phyloP scores from a whole-genome alignment of 73 alveolate genomes.

The Uronychia binucleata region DNA sequence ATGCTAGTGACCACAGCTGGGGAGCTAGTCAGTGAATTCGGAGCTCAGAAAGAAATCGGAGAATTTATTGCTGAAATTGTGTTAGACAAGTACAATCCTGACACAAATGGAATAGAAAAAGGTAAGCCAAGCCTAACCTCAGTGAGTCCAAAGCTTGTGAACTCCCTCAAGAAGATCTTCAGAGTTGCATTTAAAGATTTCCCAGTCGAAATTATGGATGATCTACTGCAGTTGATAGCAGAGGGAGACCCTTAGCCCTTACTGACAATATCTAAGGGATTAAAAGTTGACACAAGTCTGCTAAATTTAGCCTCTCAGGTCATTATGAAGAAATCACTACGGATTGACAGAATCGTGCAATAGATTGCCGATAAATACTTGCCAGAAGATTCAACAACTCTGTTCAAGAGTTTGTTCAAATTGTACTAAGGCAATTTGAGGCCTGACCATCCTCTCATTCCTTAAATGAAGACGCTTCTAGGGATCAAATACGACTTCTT shows the following conservation, averaged over 20 bases:
- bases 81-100: constrained; percentile 34
- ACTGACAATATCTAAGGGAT: background rate
- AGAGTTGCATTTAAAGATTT: constrained; percentile 2
- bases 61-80: constrained; percentile 9
- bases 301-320: background rate
- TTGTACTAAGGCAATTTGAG: background rate
- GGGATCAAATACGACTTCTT: background rate
- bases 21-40: constrained; percentile 6
- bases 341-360: background rate
- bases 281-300: background rate
- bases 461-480: background rate
- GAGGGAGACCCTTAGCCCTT: constrained; percentile 41
- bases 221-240: constrained; percentile 9
- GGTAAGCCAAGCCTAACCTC: background rate
- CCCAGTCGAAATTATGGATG: constrained; percentile 23
- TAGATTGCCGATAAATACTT: background rate
- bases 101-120: constrained; percentile 18
- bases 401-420: background rate
- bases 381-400: background rate
- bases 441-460: background rate
- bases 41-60: background rate
- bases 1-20: background rate
- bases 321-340: background rate
- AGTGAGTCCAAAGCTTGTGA: constrained; percentile 6
- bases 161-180: constrained; percentile 23